A percentile compares a stretch with the other conserved stretches of the same genome.
Conservation (phyloP, 2,329 filamentous ascomycete species). For the Zymoseptoria ardabiliae region DNA sequence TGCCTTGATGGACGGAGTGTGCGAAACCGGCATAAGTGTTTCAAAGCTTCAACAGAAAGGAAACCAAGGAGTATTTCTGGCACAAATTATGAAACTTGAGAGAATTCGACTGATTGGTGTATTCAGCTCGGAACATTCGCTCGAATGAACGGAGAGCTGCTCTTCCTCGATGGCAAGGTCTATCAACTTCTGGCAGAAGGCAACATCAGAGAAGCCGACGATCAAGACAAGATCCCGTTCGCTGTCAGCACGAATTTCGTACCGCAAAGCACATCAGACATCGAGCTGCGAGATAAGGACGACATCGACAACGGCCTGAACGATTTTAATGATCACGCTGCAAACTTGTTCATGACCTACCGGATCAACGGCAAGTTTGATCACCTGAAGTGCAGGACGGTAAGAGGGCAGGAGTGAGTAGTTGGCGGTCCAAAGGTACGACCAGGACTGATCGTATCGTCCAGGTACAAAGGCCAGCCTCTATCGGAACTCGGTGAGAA, state of each 20-base stretch:
- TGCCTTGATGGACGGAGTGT: constrained; percentile 40
- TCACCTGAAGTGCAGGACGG: constrained; percentile 28
- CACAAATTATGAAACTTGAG: not conserved
- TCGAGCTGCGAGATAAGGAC: constrained; percentile 20
- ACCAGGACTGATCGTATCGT: not conserved
- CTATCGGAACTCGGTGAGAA: constrained; percentile 33
- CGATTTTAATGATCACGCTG: constrained; percentile 21
- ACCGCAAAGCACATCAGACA: constrained; percentile 20
- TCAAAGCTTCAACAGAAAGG: constrained; percentile 41
- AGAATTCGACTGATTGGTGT: not conserved
- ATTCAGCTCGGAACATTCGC: constrained; percentile 39
- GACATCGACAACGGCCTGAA: constrained; percentile 23
- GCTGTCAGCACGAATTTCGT: constrained; percentile 29
- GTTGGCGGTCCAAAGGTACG: not conserved
- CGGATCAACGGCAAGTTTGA: constrained; percentile 25
- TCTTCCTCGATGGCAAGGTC: constrained; percentile 36
- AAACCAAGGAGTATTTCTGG: constrained; percentile 35
- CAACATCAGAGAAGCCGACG: constrained; percentile 27
- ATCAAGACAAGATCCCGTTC: constrained; percentile 35
- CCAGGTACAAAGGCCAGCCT: constrained; percentile 24
- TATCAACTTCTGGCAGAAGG: constrained; percentile 38
- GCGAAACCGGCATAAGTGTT: constrained; percentile 41
- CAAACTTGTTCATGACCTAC: constrained; percentile 30
- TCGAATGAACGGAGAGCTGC: constrained; percentile 38
- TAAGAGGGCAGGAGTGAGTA: constrained; percentile 24